Evolutionary conservation across 805 yeast species (phyloP), one percentile per base, ranked within the genome.

Genomic region (Phaffomyces thermotolerans): DNA sequence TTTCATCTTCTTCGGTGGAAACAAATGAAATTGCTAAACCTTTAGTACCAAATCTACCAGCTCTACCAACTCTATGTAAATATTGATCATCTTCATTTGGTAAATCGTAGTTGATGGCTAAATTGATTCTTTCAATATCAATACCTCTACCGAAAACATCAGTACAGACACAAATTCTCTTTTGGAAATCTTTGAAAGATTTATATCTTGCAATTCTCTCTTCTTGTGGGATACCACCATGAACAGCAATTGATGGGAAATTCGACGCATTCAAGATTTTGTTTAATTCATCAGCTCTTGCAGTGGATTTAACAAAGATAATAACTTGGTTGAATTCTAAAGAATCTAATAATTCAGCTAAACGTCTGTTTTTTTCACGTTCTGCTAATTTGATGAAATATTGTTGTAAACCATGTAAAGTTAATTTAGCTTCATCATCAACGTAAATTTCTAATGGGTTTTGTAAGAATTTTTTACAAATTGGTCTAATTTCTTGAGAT

Each of bases 111-210:
- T 91, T 93, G 75, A 91, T 89, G 50, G 99, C 99, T 66, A 91
- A 72, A 72, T 91, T 91, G 71, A 91, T 91, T 73, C 99, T 88
- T 77, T 91, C 99, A 56, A 91, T 91, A 78, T 91, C 99, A 60
- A 91, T 93, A 75, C 99, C 99, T 78, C 99, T 89, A 64, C 99
- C 99, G 54, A 91, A 91, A 42, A 91, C 96, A 71, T 91, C 99
- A 47, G 99, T 91, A 46, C 97, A 83, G 42, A 91, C 98, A 77
- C 98, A 93, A 62, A 91, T 93, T 73, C 99, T 89, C 75, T 89
- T 90, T 78, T 90, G 89, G 75, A 91, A 93, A 71, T 91, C 98
- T 72, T 91, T 91, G 78, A 91, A 91, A 50, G 87, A 81, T 71
- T 86, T 89, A 77, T 93, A 91, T 66, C 96, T 82, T 48, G 86